A percentile compares a stretch with the other conserved stretches of the same genome.
phyloP scores from a whole-genome alignment of 2,329 filamentous ascomycete species.

The Nemania bipapillata region DNA sequence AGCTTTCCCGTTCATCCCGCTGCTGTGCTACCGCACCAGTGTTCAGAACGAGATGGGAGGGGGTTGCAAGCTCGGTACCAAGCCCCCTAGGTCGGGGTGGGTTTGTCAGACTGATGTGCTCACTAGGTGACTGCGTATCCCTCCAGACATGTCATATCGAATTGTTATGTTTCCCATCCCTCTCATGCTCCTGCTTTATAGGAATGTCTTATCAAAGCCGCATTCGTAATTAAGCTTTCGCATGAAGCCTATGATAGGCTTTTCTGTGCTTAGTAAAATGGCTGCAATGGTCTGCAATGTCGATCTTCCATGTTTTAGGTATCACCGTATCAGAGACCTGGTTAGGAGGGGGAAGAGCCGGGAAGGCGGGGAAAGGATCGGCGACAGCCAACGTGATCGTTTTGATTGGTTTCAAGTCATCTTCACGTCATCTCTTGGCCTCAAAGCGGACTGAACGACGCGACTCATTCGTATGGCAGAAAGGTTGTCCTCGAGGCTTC shows the following conservation, averaged over 20 bases:
- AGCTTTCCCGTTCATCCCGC: neutral
- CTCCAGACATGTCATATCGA: conserved; percentile 4
- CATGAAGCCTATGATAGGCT: neutral
- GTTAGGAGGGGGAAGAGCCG: neutral
- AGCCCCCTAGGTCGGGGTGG: conserved; percentile 3
- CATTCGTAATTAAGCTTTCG: conserved; percentile 5
- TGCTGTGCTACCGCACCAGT: conserved; percentile 22
- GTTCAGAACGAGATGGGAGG: neutral
- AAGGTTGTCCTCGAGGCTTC: neutral
- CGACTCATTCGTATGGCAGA: neutral
- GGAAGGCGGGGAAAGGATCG: conserved; percentile 21
- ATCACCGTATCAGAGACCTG: neutral
- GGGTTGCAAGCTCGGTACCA: neutral
- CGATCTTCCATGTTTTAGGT: neutral
- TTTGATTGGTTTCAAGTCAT: conserved; percentile 6
- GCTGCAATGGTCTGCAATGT: conserved; percentile 20
- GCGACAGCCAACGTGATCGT: conserved; percentile 18
- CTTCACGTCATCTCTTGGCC: conserved; percentile 23
- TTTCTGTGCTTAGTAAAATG: conserved; percentile 5
- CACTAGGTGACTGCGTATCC: too few species aligned
- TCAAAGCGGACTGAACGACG: neutral
- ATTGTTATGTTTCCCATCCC: conserved; percentile 2
- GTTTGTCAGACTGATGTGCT: neutral
- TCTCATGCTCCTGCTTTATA: neutral
- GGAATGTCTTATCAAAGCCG: conserved; percentile 3